phyloP scores from a whole-genome alignment of 139 green algal genomes.

The Tetradesmus obliquus region DNA sequence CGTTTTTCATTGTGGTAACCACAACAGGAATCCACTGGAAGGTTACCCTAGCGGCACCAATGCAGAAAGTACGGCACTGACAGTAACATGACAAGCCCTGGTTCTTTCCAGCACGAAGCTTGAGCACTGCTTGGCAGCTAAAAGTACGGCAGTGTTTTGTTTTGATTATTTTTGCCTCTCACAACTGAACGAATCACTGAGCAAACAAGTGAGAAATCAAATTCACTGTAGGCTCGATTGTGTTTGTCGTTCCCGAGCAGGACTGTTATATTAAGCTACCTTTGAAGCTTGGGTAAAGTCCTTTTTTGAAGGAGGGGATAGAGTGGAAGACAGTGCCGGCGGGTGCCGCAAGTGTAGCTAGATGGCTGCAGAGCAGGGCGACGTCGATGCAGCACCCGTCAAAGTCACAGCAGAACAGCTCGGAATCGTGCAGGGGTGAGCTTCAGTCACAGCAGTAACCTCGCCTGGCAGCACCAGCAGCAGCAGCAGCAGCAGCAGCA shows the following conservation, averaged over 20 bases:
- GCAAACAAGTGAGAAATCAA: neutral
- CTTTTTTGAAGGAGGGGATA: no score
- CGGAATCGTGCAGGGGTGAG: constrained; percentile 68
- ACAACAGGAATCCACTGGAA: no score
- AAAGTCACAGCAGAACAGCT: constrained; percentile 83
- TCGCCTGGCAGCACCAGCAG: neutral
- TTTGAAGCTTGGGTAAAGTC: no score
- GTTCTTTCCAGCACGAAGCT: neutral
- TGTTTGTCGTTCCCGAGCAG: neutral
- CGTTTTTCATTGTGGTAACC: no score
- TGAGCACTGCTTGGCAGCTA: no score
- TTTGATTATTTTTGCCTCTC: no score
- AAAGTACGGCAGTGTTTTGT: no score
- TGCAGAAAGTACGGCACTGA: neutral
- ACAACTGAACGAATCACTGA: neutral
- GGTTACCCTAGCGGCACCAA: no score
- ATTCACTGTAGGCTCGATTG: neutral
- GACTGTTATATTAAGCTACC: no score
- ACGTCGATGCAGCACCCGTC: constrained; percentile 21
- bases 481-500: constrained; percentile 16
- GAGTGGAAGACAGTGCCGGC: neutral
- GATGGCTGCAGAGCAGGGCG: neutral
- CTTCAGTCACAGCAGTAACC: neutral
- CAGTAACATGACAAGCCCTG: neutral
- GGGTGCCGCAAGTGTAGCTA: neutral